These are phyloP conservation scores for Colletotrichum sansevieriae DNA, from an alignment of 2,329 filamentous ascomycete genomes.

Conservation along the genomic window DNA sequence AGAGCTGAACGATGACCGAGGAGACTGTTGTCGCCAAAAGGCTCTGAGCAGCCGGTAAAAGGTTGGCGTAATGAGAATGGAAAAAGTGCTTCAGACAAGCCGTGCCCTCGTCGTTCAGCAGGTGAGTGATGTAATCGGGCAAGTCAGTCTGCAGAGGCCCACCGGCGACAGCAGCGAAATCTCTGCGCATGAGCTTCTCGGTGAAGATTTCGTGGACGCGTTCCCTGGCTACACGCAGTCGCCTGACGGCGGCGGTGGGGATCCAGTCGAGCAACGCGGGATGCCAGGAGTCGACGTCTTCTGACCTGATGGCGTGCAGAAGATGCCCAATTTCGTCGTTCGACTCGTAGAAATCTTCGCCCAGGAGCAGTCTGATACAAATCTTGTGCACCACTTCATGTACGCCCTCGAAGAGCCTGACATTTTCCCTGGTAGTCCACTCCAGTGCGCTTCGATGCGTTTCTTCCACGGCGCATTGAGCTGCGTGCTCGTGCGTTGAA, in stretches of 20 bases:
- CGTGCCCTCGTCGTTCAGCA: conserved; percentile 39
- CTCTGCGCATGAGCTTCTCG: conserved; percentile 39
- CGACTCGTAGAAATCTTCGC: conserved; percentile 42
- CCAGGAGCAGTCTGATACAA: conserved; percentile 40
- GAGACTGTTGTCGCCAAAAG: conserved; percentile 38
- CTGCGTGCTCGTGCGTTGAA: conserved; percentile 28
- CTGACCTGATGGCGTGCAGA: conserved; percentile 37
- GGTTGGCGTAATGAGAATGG: conserved; percentile 38
- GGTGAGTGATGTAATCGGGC: conserved; percentile 43
- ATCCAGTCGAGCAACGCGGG: conserved; percentile 41
- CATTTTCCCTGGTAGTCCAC: conserved; percentile 26
- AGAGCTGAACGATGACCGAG: conserved; percentile 42
- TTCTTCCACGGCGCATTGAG: conserved; percentile 39
- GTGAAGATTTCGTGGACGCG: conserved; percentile 42
- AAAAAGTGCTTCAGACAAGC: conserved; percentile 34
- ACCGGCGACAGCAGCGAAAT: conserved; percentile 13
- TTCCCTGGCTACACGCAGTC: conserved; percentile 34
- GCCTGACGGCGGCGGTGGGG: conserved; percentile 37
- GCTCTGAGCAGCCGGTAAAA: conserved; percentile 43
- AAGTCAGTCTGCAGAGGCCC: conserved; percentile 24
- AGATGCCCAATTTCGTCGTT: conserved; percentile 39
- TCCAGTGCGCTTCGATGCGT: conserved; percentile 39
- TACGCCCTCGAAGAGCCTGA: conserved; percentile 37
- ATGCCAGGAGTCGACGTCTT: conserved; percentile 19
- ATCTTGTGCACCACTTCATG: conserved; percentile 40